These are phyloP conservation scores for Aureobasidium sp. DNA, from an alignment of 2,329 filamentous ascomycete species.

Conservation along the genomic window DNA sequence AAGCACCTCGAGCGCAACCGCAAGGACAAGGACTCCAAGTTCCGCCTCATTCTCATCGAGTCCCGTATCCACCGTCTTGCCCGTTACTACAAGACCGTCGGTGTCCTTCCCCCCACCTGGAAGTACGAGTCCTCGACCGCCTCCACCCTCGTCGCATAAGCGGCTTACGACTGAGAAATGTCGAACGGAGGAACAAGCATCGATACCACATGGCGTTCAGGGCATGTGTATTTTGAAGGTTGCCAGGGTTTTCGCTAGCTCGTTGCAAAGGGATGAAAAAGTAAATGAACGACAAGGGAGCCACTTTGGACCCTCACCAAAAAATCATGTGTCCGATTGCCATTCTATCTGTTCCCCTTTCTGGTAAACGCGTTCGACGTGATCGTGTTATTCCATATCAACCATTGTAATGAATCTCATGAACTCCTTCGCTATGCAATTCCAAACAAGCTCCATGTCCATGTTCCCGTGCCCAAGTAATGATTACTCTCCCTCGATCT, in stretches of 20 bases:
- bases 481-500: conserved; percentile 36
- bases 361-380: background rate
- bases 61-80: conserved; percentile 99
- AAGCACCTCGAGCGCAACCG: conserved; percentile 99
- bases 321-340: conserved; percentile 5
- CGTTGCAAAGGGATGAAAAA: conserved; percentile 14
- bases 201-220: conserved; percentile 16
- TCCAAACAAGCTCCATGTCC: background rate
- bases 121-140: conserved; percentile 98
- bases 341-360: conserved; percentile 1
- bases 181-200: conserved; percentile 2
- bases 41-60: conserved; percentile 99
- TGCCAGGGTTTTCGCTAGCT: conserved; percentile 14
- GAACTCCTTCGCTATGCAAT: conserved; percentile 15
- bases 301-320: conserved; percentile 5
- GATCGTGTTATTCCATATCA: background rate
- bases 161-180: conserved; percentile 21
- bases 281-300: conserved; percentile 12
- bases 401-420: conserved; percentile 1
- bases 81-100: conserved; percentile 98
- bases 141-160: conserved; percentile 86
- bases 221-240: conserved; percentile 16
- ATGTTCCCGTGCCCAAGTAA: background rate
- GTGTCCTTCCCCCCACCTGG: conserved; percentile 83
- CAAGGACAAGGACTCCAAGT: conserved; percentile 99